Conservation (phyloP, 1,139 yeast genomes). For the Suhomyces coccinellae region DNA sequence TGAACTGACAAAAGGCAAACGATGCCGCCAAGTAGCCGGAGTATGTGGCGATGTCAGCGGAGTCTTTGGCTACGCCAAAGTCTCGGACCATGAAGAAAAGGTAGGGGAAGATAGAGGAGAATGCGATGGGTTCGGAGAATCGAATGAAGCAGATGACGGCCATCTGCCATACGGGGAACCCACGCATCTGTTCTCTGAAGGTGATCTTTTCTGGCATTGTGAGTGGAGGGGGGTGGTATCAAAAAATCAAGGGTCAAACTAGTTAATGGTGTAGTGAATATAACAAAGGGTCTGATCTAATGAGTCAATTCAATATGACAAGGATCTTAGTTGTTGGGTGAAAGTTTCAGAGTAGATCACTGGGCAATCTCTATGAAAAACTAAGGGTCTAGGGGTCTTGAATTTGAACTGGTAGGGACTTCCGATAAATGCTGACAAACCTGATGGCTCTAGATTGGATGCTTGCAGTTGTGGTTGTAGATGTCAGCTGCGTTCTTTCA, state of each 20-base stretch:
- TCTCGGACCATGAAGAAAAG: slow-evolving; percentile 43
- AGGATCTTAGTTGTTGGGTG: neutral
- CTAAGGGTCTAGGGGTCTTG: no score
- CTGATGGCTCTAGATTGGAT: no score
- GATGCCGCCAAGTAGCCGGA: slow-evolving; percentile 41
- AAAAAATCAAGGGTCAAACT: neutral
- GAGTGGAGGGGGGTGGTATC: neutral
- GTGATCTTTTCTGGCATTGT: slow-evolving; percentile 9
- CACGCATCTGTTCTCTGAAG: slow-evolving; percentile 28
- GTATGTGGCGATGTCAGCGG: slow-evolving; percentile 37
- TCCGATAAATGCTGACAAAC: no score
- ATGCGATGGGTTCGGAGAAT: slow-evolving; percentile 40
- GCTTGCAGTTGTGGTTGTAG: no score
- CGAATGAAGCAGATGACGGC: slow-evolving; percentile 33
- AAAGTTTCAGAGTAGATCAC: neutral
- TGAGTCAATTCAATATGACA: no score
- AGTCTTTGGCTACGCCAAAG: slow-evolving; percentile 34
- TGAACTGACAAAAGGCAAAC: slow-evolving; percentile 39
- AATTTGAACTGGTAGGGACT: no score
- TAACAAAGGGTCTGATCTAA: neutral
- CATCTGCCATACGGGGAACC: slow-evolving; percentile 40
- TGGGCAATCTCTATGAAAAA: no score
- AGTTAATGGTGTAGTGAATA: no score
- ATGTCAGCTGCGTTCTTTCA: no score
- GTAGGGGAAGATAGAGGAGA: slow-evolving; percentile 42